A percentile compares a stretch with the other conserved stretches of the same genome.
phyloP scores from a whole-genome alignment of 805 yeast species.

The Cyberlindnera euphorbiae region DNA sequence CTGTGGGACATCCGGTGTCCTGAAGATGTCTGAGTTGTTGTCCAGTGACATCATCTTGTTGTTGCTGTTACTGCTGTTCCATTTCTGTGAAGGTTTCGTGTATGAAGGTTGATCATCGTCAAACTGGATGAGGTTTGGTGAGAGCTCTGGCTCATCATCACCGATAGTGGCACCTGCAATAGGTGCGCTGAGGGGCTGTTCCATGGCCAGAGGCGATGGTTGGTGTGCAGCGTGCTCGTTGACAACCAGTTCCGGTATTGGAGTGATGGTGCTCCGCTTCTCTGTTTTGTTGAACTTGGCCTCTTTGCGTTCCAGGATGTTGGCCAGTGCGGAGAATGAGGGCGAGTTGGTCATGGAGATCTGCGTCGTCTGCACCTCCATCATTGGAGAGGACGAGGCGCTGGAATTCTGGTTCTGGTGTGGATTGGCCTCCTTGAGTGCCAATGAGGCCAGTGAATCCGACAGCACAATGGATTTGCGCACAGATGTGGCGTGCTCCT shows the following conservation, averaged over 20 bases:
- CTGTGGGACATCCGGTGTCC: conserved; percentile 24
- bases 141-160: background rate
- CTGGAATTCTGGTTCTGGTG: no score
- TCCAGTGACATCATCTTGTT: background rate
- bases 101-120: no score
- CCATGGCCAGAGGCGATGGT: conserved; percentile 9
- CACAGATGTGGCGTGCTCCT: conserved; percentile 19
- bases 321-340: conserved; percentile 38
- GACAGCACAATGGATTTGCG: conserved; percentile 23
- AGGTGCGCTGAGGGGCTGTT: no score
- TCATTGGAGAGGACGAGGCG: background rate
- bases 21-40: conserved; percentile 18
- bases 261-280: background rate
- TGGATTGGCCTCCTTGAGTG: conserved; percentile 5
- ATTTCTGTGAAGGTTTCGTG: no score
- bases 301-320: conserved; percentile 34
- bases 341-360: conserved; percentile 39
- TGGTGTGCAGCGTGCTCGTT: background rate
- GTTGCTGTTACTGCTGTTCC: background rate
- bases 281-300: conserved; percentile 18
- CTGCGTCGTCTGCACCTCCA: conserved; percentile 7
- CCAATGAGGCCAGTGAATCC: conserved; percentile 22
- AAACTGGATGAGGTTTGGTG: conserved; percentile 35
- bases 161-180: no score
- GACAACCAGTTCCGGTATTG: conserved; percentile 6